A percentile compares a stretch with the other conserved stretches of the same genome.
These are phyloP conservation scores for Phytopythium sindhum DNA, from an alignment of 352 stramenopile species.

Conservation along the genomic window DNA sequence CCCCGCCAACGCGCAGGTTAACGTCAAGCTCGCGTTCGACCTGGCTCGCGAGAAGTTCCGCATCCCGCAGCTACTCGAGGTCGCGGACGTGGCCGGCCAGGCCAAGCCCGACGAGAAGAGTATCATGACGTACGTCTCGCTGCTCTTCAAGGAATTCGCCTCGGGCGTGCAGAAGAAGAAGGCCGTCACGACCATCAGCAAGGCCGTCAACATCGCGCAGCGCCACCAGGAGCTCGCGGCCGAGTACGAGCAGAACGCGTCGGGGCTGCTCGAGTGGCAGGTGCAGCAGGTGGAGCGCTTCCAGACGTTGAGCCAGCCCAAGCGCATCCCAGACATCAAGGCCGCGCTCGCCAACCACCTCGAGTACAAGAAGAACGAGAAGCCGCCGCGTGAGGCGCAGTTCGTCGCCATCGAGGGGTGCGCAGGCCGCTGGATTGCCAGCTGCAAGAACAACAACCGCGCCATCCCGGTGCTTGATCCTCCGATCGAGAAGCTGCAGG, in stretches of 20 bases:
- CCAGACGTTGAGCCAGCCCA: slow-evolving; percentile 62
- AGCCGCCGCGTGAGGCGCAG: slow-evolving; percentile 73
- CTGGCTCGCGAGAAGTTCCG: slow-evolving; percentile 82
- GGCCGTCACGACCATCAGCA: slow-evolving; percentile 86
- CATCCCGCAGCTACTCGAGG: slow-evolving; percentile 86
- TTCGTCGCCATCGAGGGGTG: slow-evolving; percentile 80
- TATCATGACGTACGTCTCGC: slow-evolving; percentile 90
- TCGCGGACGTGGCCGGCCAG: slow-evolving; percentile 79
- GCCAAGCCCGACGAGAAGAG: slow-evolving; percentile 90
- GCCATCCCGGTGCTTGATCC: slow-evolving; percentile 64
- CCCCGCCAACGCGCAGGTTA: slow-evolving; percentile 58
- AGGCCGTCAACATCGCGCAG: slow-evolving; percentile 88
- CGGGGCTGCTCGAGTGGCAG: slow-evolving; percentile 71
- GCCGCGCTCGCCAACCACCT: slow-evolving; percentile 58
- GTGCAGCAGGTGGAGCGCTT: slow-evolving; percentile 69
- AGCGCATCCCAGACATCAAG: slow-evolving; percentile 66
- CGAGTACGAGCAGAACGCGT: slow-evolving; percentile 74
- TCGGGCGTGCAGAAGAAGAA: slow-evolving; percentile 89
- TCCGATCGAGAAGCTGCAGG: slow-evolving; percentile 77
- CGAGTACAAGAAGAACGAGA: slow-evolving; percentile 89
- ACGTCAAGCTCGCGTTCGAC: slow-evolving; percentile 84
- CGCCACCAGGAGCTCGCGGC: slow-evolving; percentile 79
- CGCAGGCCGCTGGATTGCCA: slow-evolving; percentile 77
- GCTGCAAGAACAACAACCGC: slow-evolving; percentile 87
- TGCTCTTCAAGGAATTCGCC: slow-evolving; percentile 91